Base-by-base conservation (phyloP, 768 basidiomycete genomes). In the Suillus sp. region DNA sequence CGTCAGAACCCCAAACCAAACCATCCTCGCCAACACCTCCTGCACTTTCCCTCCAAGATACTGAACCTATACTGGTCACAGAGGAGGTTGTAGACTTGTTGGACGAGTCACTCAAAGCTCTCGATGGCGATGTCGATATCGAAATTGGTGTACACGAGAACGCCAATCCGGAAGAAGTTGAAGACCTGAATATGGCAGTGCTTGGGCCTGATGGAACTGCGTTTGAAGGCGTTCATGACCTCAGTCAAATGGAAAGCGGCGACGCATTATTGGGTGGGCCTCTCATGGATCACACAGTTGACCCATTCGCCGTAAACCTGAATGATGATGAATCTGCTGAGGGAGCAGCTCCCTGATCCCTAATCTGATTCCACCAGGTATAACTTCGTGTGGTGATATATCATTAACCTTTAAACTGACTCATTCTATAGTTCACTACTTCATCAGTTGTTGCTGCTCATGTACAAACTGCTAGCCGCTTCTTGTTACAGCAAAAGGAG, bases 21-120 rank as follows among this genome's bases (percentile, higher is more conserved):
- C 84, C 86, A 1, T 78, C 88, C 25, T 84, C 89, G 37, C 90
- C 88, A 1, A 85, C 87, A 69, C 88, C 90, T 5, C 86, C 90
- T 65, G 87, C 70, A 70, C 80, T 74, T 70, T 91, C 84, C 62
- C 83, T 77, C 59, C 81, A 65, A 74, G 80, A 58, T 11, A 78
- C 80, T 59, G 83, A 84, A 59, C 78, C 84, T 18, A 76, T 78
- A n/a, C 79, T 79, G 8, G 73, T 71, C 8, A 69, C 78, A 10
- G 75, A 75, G 14, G 73, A 79, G 67, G 66, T 73, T 35, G 78
- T 74, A 47, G 82, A 81, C 67, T 78, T 71, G 10, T 72, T 90
- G 56, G 86, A 85, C 61, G 81, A 82, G 35, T 80, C 86, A 9
- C 78, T 91, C 60, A 86, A 87, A 66, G 82, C 78, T 32, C 69